Conservation (phyloP, 148 eudicot genomes). For the Cornus florida region DNA sequence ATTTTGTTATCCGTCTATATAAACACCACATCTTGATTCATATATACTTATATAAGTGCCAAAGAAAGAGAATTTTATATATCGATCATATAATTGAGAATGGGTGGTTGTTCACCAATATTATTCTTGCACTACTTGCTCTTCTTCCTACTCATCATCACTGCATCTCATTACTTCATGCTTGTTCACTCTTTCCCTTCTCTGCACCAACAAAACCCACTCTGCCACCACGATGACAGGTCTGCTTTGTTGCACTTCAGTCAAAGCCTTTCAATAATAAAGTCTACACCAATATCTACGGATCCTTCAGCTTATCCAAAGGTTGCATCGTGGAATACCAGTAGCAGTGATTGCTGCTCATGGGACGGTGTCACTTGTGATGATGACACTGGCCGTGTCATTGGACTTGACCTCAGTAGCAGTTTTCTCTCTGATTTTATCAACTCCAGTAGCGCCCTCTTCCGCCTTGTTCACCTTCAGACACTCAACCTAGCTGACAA, state of each 20-base stretch:
- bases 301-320: slow-evolving; percentile 7
- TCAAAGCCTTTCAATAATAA: slow-evolving; percentile 2
- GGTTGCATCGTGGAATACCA: too few relatives aligned
- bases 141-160: too few relatives aligned
- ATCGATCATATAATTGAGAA: too few relatives aligned
- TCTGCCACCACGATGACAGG: slow-evolving; percentile 12
- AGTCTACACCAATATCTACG: too few relatives aligned
- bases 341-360: neutral
- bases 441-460: slow-evolving; percentile 26
- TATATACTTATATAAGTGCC: too few relatives aligned
- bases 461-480: slow-evolving; percentile 24
- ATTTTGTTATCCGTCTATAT: too few relatives aligned
- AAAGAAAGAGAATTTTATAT: too few relatives aligned
- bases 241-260: slow-evolving; percentile 14
- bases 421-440: slow-evolving; percentile 30
- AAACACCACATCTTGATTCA: too few relatives aligned
- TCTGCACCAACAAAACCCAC: neutral
- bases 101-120: too few relatives aligned
- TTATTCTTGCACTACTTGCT: too few relatives aligned
- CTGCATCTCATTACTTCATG: too few relatives aligned
- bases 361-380: slow-evolving; percentile 51
- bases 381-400: slow-evolving; percentile 21
- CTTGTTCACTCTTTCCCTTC: too few relatives aligned
- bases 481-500: slow-evolving; percentile 32
- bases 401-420: slow-evolving; percentile 32